Percentiles rank a stretch among this genome's conserved stretches.
These are phyloP conservation scores for Cudoniella acicularis DNA, from an alignment of 495 filamentous ascomycete species.

Conservation along the genomic window DNA sequence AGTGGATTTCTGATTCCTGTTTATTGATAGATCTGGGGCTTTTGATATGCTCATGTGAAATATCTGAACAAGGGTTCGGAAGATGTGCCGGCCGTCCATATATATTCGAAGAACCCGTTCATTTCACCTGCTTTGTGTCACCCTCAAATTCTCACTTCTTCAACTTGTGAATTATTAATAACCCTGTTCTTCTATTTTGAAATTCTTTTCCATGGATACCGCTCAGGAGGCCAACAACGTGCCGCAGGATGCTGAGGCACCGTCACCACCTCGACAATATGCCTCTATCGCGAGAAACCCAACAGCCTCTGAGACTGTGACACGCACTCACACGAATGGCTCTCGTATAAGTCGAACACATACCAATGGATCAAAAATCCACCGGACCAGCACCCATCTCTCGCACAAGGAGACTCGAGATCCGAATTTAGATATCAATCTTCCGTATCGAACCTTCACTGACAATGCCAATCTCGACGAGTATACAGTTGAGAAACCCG, in stretches of 20 bases:
- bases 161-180: not conserved
- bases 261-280: not conserved
- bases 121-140: not conserved
- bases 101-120: not conserved
- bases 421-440: slow-evolving; percentile 40
- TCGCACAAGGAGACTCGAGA: slow-evolving; percentile 24
- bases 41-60: slow-evolving; percentile 13
- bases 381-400: slow-evolving; percentile 1
- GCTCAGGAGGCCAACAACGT: not conserved
- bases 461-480: slow-evolving; percentile 58
- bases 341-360: slow-evolving; percentile 3
- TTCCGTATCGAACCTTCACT: slow-evolving; percentile 61
- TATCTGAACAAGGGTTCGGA: not conserved
- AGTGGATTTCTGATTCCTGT: not conserved
- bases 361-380: not conserved
- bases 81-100: slow-evolving; percentile 1
- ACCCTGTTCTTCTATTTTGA: not conserved
- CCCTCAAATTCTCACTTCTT: not conserved
- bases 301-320: not conserved
- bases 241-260: slow-evolving; percentile 2
- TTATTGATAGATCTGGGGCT: slow-evolving; percentile 1
- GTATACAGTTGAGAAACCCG: slow-evolving; percentile 56
- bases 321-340: slow-evolving; percentile 9
- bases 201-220: not conserved
- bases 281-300: slow-evolving; percentile 6